Conservation (phyloP, 768 basidiomycete species). For the Boletus vinaceobasis region DNA sequence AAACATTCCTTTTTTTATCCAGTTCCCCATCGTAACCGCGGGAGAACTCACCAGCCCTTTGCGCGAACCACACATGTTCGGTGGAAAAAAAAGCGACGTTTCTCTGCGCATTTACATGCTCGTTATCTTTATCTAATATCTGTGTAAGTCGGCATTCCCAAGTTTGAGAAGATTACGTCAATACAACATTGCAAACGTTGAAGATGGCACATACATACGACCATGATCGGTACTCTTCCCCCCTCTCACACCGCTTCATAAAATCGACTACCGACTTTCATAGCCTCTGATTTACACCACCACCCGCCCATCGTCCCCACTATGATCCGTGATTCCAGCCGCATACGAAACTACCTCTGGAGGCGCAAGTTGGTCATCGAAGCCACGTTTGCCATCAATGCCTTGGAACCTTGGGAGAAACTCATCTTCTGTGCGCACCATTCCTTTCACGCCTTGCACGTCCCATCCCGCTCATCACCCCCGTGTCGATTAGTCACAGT, state of each 20-base stretch:
- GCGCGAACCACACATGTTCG: too few species aligned
- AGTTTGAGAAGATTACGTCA: constrained; percentile 1
- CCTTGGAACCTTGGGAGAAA: constrained; percentile 72
- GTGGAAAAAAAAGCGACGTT: too few species aligned
- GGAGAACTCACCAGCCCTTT: too few species aligned
- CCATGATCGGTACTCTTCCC: too few species aligned
- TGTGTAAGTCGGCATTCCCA: too few species aligned
- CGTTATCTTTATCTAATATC: too few species aligned
- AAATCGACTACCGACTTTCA: not conserved
- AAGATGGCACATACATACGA: not conserved
- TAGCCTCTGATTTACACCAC: not conserved
- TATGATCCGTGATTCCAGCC: constrained; percentile 13
- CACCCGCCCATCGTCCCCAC: not conserved
- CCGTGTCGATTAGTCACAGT: constrained; percentile 35
- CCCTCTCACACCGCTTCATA: constrained; percentile 6
- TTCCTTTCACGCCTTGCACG: not conserved
- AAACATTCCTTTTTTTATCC: too few species aligned
- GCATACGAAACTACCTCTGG: constrained; percentile 42
- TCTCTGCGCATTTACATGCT: too few species aligned
- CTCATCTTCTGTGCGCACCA: constrained; percentile 49
- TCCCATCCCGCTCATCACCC: not conserved
- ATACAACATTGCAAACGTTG: not conserved
- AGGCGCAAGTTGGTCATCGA: constrained; percentile 54
- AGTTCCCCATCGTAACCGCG: too few species aligned
- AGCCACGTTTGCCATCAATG: constrained; percentile 53